Percentiles rank a stretch among this genome's conserved stretches.
phyloP scores from a whole-genome alignment of 2,329 filamentous ascomycete genomes.

The Cyphellophora attinorum region DNA sequence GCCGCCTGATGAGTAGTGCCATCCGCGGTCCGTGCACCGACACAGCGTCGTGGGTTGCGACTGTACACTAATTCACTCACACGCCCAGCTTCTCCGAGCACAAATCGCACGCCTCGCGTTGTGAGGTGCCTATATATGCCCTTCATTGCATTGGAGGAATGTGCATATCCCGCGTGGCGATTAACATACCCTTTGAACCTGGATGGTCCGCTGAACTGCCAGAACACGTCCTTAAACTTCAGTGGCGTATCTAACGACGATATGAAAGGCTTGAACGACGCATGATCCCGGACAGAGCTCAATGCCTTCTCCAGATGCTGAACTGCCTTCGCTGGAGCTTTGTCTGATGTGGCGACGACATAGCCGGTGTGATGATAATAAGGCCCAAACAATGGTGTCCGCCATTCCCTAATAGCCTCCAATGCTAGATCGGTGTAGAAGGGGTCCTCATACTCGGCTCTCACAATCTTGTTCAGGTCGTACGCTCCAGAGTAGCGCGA shows the following conservation, averaged over 20 bases:
- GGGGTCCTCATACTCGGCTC: constrained; percentile 17
- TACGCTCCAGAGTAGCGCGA: constrained; percentile 37
- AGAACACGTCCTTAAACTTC: constrained; percentile 32
- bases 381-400: constrained; percentile 31
- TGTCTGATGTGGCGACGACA: constrained; percentile 31
- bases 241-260: constrained; percentile 29
- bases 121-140: constrained; percentile 44
- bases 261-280: constrained; percentile 23
- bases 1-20: constrained; percentile 18
- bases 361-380: constrained; percentile 37
- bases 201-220: constrained; percentile 39
- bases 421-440: constrained; percentile 18
- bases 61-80: constrained; percentile 29
- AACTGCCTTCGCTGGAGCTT: constrained; percentile 20
- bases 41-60: constrained; percentile 24
- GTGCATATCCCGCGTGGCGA: constrained; percentile 45
- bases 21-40: constrained; percentile 29
- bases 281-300: constrained; percentile 27
- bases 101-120: constrained; percentile 37
- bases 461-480: constrained; percentile 39
- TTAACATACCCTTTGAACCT: constrained; percentile 54
- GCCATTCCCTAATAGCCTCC: constrained; percentile 32
- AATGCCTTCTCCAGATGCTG: constrained; percentile 22
- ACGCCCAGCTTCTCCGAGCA: constrained; percentile 32
- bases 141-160: constrained; percentile 40